These are phyloP conservation scores for Quercus parvula DNA, from an alignment of 306 rosid genomes.

Conservation along the genomic window DNA sequence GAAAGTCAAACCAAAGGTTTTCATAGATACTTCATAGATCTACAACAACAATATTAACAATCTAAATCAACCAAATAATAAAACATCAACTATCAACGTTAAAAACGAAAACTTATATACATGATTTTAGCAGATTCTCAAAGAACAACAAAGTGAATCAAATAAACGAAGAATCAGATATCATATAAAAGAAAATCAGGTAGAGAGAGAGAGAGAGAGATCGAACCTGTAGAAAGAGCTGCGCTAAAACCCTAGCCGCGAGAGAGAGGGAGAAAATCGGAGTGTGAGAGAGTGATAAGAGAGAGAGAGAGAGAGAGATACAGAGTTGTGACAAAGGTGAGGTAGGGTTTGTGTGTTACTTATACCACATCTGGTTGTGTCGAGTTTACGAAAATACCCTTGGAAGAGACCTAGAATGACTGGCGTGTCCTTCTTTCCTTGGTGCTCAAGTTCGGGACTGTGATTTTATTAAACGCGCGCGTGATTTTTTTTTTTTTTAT, in stretches of 20 bases:
- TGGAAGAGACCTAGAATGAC: background rate
- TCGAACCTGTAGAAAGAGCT: background rate
- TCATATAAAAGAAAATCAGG: too few species aligned
- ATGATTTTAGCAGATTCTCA: background rate
- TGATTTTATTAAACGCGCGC: background rate
- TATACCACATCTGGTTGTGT: background rate
- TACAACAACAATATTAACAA: too few species aligned
- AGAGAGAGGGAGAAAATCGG: background rate
- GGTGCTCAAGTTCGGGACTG: background rate
- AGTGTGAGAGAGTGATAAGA: background rate
- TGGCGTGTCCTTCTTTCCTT: conserved; percentile 1
- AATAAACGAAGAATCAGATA: background rate
- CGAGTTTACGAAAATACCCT: conserved; percentile 17
- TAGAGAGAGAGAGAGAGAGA: background rate
- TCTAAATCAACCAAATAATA: too few species aligned
- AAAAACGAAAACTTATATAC: too few species aligned
- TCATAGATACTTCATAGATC: too few species aligned
- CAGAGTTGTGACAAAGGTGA: too few species aligned
- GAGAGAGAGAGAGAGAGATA: too few species aligned
- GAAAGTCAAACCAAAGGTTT: too few species aligned
- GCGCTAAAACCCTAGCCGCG: conserved; percentile 30
- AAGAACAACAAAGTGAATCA: background rate
- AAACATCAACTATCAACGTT: too few species aligned
- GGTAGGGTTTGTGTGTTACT: background rate
- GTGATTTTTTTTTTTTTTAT: background rate